Evolutionary conservation across 768 basidiomycete genomes (phyloP).

Genomic region (Lactifluus volemus): DNA sequence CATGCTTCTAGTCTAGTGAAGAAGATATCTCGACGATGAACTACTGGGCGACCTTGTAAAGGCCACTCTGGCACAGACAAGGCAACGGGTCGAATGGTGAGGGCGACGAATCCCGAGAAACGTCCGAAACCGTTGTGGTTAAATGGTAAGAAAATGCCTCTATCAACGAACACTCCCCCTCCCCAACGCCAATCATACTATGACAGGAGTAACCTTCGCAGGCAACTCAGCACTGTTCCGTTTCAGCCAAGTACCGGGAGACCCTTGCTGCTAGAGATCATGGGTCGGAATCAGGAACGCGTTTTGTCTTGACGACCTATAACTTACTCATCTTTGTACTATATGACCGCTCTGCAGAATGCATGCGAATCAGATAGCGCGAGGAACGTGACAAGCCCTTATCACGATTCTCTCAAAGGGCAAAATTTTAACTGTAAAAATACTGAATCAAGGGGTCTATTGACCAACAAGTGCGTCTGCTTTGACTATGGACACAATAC

Average conservation of each 20-base stretch:
- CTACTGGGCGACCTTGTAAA: constrained; percentile 52
- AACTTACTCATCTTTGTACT: too few relatives aligned
- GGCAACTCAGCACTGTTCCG: constrained; percentile 66
- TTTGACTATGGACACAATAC: background rate
- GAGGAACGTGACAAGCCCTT: background rate
- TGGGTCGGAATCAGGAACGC: constrained; percentile 54
- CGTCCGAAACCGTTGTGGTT: constrained; percentile 49
- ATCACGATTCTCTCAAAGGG: too few relatives aligned
- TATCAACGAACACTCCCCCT: too few relatives aligned
- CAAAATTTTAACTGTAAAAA: too few relatives aligned
- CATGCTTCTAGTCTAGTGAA: constrained; percentile 23
- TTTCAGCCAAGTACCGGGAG: constrained; percentile 41
- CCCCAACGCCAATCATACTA: background rate
- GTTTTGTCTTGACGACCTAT: constrained; percentile 40
- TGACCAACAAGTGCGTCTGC: background rate
- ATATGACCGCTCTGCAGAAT: background rate
- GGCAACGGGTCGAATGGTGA: too few relatives aligned
- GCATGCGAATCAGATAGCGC: background rate
- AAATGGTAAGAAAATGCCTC: constrained; percentile 45
- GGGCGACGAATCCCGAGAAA: too few relatives aligned
- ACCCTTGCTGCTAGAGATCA: constrained; percentile 46
- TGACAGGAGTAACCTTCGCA: constrained; percentile 58
- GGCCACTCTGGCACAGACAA: too few relatives aligned
- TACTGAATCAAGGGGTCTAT: background rate
- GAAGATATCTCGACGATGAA: constrained; percentile 52